A percentile compares a stretch with the other conserved stretches of the same genome.
Conservation (phyloP, 1,139 yeast species). For the Yamadazyma triangularis region DNA sequence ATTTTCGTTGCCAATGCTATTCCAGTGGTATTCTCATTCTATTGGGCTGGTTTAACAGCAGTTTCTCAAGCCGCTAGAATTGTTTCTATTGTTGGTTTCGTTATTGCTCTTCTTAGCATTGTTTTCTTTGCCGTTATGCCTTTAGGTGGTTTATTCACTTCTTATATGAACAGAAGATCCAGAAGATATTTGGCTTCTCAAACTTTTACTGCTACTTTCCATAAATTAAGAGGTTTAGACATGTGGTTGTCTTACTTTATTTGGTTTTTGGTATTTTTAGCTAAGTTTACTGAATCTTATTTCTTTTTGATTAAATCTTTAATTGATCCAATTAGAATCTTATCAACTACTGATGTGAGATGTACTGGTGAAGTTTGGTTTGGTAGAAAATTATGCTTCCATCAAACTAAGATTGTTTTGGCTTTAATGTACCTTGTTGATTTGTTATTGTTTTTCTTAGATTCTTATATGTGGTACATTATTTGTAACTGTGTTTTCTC, state of each 20-base stretch:
- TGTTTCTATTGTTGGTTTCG: constrained; percentile 85
- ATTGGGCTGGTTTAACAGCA: constrained; percentile 67
- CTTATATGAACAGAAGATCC: constrained; percentile 83
- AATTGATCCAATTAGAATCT: constrained; percentile 87
- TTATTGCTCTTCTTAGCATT: constrained; percentile 80
- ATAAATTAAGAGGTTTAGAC: constrained; percentile 77
- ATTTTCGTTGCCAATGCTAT: constrained; percentile 72
- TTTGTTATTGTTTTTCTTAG: constrained; percentile 92
- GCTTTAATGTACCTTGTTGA: constrained; percentile 93
- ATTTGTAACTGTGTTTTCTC: constrained; percentile 91
- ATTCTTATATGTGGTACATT: constrained; percentile 98
- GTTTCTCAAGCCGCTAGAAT: constrained; percentile 73
- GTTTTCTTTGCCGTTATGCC: constrained; percentile 93
- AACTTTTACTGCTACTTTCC: constrained; percentile 91
- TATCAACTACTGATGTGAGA: constrained; percentile 45
- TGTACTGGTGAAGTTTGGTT: constrained; percentile 88
- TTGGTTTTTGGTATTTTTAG: constrained; percentile 85
- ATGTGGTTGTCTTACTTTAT: constrained; percentile 95
- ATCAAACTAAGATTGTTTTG: constrained; percentile 82
- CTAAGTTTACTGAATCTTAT: constrained; percentile 87
- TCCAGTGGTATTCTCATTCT: constrained; percentile 83
- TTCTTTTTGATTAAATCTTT: constrained; percentile 85
- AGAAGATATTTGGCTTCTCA: constrained; percentile 92
- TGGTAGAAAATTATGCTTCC: constrained; percentile 67
- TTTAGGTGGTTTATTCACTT: constrained; percentile 91